Evolutionary conservation across 2,329 filamentous ascomycete genomes (phyloP), one percentile per base, ranked within the genome.

Genomic region (Epichloe scottii): DNA sequence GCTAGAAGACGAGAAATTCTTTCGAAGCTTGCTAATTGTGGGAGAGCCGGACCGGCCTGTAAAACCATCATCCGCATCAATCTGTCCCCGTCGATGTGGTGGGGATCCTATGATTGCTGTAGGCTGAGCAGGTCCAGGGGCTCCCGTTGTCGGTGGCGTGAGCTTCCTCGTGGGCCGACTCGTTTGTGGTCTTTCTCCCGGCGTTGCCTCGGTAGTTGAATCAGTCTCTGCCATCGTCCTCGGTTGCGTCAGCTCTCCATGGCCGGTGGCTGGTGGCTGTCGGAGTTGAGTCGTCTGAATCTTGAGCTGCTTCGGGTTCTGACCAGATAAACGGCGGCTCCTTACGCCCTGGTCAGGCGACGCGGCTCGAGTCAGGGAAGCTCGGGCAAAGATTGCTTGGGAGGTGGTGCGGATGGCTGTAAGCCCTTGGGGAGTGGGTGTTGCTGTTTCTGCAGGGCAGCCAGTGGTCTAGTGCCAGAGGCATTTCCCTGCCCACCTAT

Each of bases 231-330:
- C 54, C 47, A 51, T 26, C 10, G 19, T 12, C 39, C 43, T 46
- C 34, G 47, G 3, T 37, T 50, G 11, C 21, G 50, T 40, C 5
- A 41, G 33, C 6, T 46, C 48, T n/a, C 47, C 54, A 37, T 55
- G 46, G 26, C 40, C 43, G n/a, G 52, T 23, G 7, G 53, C 33
- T 7, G 60, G 50, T 3, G 61, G 57, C 17, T 59, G 55, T n/a
- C 52, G 57, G 6, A 66, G 58, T 23, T 64, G 66, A 1, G 61
- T 57, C 0, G 89, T 96, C 66, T 96, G 88, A 51, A 97, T 96
- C 68, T 89, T 95, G 48, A 97, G 72, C 60, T 90, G 86, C 63
- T 87, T 90, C 14, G 79, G 71, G 59, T 87, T 88, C 59, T 88
- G 84, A 7, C 85, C 87, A 3, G 90, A 95, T 34, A 95, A 70